Evolutionary conservation across 2,329 filamentous ascomycete genomes (phyloP).

Genomic region (Camillea tinctor): DNA sequence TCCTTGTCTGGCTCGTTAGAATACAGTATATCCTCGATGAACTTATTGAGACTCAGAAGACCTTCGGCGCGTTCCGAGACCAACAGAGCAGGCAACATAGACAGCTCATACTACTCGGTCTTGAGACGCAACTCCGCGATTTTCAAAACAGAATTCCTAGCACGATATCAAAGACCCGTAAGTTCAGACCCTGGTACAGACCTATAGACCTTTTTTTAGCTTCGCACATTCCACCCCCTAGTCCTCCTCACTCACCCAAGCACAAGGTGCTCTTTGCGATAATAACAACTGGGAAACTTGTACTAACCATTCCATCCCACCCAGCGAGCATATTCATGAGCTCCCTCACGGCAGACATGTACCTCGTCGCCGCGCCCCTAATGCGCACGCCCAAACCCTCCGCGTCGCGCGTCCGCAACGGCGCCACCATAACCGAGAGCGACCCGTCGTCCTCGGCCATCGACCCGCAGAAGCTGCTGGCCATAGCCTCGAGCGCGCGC

Average conservation of each 20-base stretch:
- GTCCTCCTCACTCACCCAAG: conserved; percentile 1
- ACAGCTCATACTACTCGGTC: conserved; percentile 45
- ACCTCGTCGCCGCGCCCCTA: conserved; percentile 39
- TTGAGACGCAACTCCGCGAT: conserved; percentile 47
- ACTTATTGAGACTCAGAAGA: conserved; percentile 32
- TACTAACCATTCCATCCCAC: background rate
- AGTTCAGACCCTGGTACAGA: conserved; percentile 14
- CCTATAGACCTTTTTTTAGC: background rate
- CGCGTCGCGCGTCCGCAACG: conserved; percentile 8
- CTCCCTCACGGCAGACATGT: conserved; percentile 38
- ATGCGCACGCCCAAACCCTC: conserved; percentile 23
- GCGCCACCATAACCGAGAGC: conserved; percentile 13
- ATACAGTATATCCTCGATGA: conserved; percentile 41
- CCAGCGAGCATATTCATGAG: conserved; percentile 35
- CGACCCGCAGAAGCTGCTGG: conserved; percentile 18
- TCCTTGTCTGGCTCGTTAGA: conserved; percentile 44
- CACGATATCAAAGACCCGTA: conserved; percentile 31
- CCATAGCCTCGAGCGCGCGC: conserved; percentile 24
- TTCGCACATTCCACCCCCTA: background rate
- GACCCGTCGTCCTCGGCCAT: conserved; percentile 13
- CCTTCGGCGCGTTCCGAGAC: conserved; percentile 21
- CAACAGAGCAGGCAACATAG: conserved; percentile 40
- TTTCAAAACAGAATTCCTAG: conserved; percentile 38
- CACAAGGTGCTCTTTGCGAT: background rate
- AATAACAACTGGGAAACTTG: background rate